phyloP scores from a whole-genome alignment of 2,329 filamentous ascomycete species.

The Calycina herbarum region DNA sequence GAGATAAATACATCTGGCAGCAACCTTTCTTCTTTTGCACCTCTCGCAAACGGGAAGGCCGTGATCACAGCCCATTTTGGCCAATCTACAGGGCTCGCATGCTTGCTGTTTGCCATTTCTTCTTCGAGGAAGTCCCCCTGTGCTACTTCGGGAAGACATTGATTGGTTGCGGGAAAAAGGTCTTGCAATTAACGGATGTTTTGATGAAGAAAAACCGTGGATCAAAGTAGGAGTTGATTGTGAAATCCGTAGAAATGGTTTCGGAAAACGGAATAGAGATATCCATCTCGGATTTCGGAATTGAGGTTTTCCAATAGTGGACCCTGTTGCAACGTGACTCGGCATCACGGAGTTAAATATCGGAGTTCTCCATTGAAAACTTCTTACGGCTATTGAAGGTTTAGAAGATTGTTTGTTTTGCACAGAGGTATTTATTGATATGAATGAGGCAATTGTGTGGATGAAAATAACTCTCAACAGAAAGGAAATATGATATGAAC shows the following conservation, averaged over 20 bases:
- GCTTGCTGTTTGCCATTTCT: conserved; percentile 35
- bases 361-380: neutral
- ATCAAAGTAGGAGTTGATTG: neutral
- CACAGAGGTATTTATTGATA: neutral
- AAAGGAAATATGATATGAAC: too few relatives aligned
- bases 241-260: neutral
- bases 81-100: conserved; percentile 34
- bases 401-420: neutral
- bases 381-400: neutral
- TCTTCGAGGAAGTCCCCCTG: conserved; percentile 22
- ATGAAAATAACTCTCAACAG: neutral
- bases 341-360: neutral
- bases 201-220: neutral
- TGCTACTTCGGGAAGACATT: conserved; percentile 9
- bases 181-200: neutral
- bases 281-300: neutral
- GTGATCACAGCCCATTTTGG: conserved; percentile 36
- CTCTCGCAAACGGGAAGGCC: conserved; percentile 30
- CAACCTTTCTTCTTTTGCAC: conserved; percentile 30
- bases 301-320: neutral
- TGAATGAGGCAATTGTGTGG: neutral
- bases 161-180: neutral
- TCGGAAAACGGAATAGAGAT: neutral
- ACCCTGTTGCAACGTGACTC: neutral
- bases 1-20: conserved; percentile 31